These are phyloP conservation scores for Chlorella sorokiniana DNA, from an alignment of 139 green algal species.

Conservation along the genomic window DNA sequence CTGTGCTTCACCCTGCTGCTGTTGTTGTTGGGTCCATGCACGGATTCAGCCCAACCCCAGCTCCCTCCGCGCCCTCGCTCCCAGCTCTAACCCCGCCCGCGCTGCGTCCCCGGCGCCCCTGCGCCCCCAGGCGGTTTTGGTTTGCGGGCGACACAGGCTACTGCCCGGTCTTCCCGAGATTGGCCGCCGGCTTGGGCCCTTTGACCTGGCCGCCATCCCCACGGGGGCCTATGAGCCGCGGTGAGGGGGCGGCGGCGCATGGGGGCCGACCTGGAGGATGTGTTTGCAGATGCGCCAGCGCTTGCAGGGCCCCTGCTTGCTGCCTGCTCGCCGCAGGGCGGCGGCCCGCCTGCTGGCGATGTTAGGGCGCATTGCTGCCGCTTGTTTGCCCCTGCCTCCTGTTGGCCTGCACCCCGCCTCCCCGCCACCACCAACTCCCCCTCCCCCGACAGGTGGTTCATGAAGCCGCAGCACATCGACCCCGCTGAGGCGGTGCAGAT, in stretches of 20 bases:
- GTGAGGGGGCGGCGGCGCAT: too few species aligned
- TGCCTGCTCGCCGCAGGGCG: too few species aligned
- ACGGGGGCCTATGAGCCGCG: not conserved
- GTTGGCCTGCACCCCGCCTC: not conserved
- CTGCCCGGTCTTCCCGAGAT: slow-evolving; percentile 73
- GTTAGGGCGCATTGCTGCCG: too few species aligned
- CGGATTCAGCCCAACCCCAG: not conserved
- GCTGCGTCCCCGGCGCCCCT: too few species aligned
- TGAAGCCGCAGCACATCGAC: slow-evolving; percentile 66
- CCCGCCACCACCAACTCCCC: not conserved
- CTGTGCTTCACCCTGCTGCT: not conserved
- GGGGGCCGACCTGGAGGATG: not conserved
- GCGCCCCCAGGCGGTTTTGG: slow-evolving; percentile 67
- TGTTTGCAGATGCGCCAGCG: not conserved
- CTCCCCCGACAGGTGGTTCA: slow-evolving; percentile 36
- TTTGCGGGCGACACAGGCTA: slow-evolving; percentile 85
- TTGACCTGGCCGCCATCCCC: slow-evolving; percentile 65
- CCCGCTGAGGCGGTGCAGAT: slow-evolving; percentile 75
- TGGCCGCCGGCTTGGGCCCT: slow-evolving; percentile 61
- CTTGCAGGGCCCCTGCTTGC: not conserved
- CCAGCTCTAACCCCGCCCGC: not conserved
- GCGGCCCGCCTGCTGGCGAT: too few species aligned
- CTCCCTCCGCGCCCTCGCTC: not conserved
- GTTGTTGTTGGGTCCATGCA: not conserved
- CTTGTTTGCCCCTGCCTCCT: not conserved